Base-by-base conservation (phyloP, 805 yeast species). In the Lipomyces mesembrius region DNA sequence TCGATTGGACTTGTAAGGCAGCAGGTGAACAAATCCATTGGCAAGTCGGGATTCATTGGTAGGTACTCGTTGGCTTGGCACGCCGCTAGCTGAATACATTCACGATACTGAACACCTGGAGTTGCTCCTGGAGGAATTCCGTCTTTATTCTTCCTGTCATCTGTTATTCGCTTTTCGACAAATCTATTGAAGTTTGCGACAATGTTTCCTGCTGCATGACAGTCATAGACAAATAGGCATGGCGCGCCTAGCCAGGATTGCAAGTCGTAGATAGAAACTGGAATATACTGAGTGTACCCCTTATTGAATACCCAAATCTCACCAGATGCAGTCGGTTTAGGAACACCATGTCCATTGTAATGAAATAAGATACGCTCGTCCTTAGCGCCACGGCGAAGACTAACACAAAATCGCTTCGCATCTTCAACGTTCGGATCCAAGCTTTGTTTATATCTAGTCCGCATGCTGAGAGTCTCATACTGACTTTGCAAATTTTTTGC, bases 171-270 rank as follows among this genome's bases (percentile, higher is more conserved):
- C 75, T 92, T 92, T 73, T 92, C 95, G 1, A 92, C 96, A 77
- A 92, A 93, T 72, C 89, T 87, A 73, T 90, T 90, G 82, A 92
- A 95, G 77, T 94, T 94, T 67, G 86, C 87, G 9, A 95, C 90
- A 61, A 95, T 92, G 77, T 92, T 90, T 1, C 98, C 99, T 0
- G 99, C 98, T 66, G 91, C 90, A 73, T 89, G 91, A 77, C 98
- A 92, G 79, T 95, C 99, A 77, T 89, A 92, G 56, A 94, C 97
- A 78, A 90, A 93, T 22, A 95, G 90, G 62, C 96, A 94, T 0
- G 99, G 99, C 0, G 98, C 98, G 9, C 99, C 99, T 11, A 95
- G 81, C 99, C 99, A 95, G 3, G 96, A 88, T 74, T 95, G 99
- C 59, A 95, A 81, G 75, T 95, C 99, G 77, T 91, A 92, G n/a